A percentile compares a stretch with the other conserved stretches of the same genome.
Evolutionary conservation across 179 eudicot species (phyloP).

Genomic region (Pouteria campechiana): DNA sequence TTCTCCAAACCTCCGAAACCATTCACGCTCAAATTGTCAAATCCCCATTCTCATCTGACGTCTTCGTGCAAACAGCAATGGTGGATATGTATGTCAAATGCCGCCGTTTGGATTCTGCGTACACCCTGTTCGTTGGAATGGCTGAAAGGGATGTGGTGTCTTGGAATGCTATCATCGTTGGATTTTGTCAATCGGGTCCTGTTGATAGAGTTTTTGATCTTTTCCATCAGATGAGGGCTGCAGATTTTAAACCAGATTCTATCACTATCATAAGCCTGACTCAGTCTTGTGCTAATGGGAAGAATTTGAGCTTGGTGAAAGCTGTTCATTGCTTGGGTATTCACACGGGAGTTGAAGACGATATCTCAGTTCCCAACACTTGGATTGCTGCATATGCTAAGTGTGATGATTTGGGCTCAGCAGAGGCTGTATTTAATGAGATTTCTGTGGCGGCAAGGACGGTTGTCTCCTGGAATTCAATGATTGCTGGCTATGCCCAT

Average conservation of each 20-base stretch:
- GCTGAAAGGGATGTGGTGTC: constrained; percentile 40
- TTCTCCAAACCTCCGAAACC: constrained; percentile 17
- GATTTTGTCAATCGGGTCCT: constrained; percentile 31
- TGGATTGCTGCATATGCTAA: constrained; percentile 50
- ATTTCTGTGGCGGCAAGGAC: constrained; percentile 20
- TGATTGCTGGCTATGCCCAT: constrained; percentile 39
- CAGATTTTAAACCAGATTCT: constrained; percentile 27
- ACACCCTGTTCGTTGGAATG: constrained; percentile 41
- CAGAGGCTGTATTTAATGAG: constrained; percentile 32
- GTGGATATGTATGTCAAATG: constrained; percentile 56
- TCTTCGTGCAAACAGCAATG: constrained; percentile 45
- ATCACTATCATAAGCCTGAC: constrained; percentile 40
- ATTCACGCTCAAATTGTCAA: constrained; percentile 40
- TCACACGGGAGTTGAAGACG: constrained; percentile 25
- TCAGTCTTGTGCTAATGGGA: constrained; percentile 16
- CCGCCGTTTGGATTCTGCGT: constrained; percentile 18
- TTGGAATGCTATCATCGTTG: constrained; percentile 56
- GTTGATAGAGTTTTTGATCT: constrained; percentile 21
- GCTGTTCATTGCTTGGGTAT: constrained; percentile 35
- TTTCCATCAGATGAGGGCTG: constrained; percentile 37
- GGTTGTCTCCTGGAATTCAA: constrained; percentile 47
- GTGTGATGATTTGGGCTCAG: constrained; percentile 32
- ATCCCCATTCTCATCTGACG: constrained; percentile 29
- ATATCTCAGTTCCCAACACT: constrained; percentile 47
- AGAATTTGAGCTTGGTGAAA: constrained; percentile 19